Conservation (phyloP, 805 yeast species). For the Kodamaea leandrae region DNA sequence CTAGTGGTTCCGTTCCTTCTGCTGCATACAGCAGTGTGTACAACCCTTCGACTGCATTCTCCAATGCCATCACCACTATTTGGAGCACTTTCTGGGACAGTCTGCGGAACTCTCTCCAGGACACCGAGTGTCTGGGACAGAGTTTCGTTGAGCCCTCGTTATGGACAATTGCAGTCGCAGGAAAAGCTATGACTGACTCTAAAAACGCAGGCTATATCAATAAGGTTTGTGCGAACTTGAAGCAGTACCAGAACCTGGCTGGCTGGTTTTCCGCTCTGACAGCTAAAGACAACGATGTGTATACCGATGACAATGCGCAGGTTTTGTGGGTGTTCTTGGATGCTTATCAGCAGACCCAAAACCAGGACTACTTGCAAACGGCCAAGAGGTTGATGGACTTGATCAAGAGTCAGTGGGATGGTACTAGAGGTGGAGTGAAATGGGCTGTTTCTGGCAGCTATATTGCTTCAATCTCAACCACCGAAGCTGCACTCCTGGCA, state of each 20-base stretch:
- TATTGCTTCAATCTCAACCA: constrained; percentile 15
- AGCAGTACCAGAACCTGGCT: constrained; percentile 8
- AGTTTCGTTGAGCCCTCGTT: constrained; percentile 11
- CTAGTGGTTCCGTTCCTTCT: no score
- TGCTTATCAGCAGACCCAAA: constrained; percentile 10
- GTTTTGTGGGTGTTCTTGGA: constrained; percentile 15
- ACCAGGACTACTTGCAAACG: constrained; percentile 9
- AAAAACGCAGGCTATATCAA: constrained; percentile 3
- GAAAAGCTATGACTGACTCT: constrained; percentile 11
- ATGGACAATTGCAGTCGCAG: constrained; percentile 17
- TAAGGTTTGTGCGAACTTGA: constrained; percentile 8
- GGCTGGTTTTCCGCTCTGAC: constrained; percentile 16
- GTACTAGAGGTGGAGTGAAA: constrained; percentile 12
- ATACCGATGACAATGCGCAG: constrained; percentile 17
- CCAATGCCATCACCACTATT: constrained; percentile 11
- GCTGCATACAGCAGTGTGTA: neutral
- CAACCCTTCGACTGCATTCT: constrained; percentile 10
- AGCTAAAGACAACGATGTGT: constrained; percentile 12
- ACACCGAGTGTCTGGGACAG: constrained; percentile 8
- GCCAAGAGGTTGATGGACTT: constrained; percentile 11
- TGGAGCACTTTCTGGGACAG: constrained; percentile 21
- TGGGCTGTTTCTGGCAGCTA: constrained; percentile 14
- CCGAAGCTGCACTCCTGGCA: constrained; percentile 16
- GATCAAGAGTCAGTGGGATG: constrained; percentile 11
- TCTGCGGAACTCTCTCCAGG: constrained; percentile 11